phyloP scores from a whole-genome alignment of 495 filamentous ascomycete species.

The Xylaria sp. region DNA sequence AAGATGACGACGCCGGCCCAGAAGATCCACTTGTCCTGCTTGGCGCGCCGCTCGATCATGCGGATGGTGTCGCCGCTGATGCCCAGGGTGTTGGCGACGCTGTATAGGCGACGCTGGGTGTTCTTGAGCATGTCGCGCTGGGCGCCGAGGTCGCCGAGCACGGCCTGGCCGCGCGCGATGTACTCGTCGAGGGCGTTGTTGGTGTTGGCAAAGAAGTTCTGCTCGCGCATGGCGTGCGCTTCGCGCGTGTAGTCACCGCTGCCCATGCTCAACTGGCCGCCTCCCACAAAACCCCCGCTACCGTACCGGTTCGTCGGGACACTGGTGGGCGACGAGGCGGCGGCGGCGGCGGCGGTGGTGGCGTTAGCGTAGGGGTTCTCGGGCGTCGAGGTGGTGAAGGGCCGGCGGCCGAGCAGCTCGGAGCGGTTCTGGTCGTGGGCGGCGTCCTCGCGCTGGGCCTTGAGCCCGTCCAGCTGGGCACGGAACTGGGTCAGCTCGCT shows the following conservation, averaged over 20 bases:
- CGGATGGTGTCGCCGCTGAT: constrained; percentile 95
- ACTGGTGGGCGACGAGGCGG: constrained; percentile 30
- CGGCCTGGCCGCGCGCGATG: constrained; percentile 86
- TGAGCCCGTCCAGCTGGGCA: constrained; percentile 75
- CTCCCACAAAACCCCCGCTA: constrained; percentile 42
- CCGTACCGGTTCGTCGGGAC: constrained; percentile 43
- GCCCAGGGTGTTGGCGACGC: constrained; percentile 90
- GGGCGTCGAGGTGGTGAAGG: constrained; percentile 84
- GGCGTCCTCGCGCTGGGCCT: constrained; percentile 75
- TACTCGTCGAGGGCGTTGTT: constrained; percentile 90
- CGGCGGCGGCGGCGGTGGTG: constrained; percentile 26
- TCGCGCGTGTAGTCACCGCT: constrained; percentile 71
- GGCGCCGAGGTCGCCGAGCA: constrained; percentile 85
- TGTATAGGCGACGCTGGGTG: constrained; percentile 89
- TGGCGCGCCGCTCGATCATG: constrained; percentile 90
- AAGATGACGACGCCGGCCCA: constrained; percentile 88
- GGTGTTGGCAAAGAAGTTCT: constrained; percentile 81
- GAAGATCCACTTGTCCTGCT: constrained; percentile 98
- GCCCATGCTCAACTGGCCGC: constrained; percentile 59
- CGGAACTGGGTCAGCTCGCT: constrained; percentile 80
- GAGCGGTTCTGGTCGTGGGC: constrained; percentile 74
- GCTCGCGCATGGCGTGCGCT: constrained; percentile 85
- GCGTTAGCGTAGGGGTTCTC: constrained; percentile 91
- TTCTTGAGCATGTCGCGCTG: constrained; percentile 95
- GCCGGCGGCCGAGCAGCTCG: constrained; percentile 89